phyloP scores from a whole-genome alignment of 1,139 yeast species.

The Pichia sp. region DNA sequence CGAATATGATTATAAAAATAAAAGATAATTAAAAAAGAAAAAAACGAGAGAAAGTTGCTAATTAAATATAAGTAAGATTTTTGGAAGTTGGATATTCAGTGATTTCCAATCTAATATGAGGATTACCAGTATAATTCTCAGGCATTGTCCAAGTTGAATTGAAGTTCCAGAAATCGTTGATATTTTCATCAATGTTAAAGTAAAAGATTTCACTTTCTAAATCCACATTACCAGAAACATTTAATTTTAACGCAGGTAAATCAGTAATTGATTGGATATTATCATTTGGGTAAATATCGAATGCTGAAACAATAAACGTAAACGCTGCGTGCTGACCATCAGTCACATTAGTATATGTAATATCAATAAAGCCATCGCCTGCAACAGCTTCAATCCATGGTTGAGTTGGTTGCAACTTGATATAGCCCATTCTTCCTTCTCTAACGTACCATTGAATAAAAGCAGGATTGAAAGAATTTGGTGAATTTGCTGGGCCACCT shows the following conservation, averaged over 20 bases:
- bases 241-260: slow-evolving; percentile 4
- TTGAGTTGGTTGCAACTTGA: slow-evolving; percentile 4
- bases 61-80: too few relatives aligned
- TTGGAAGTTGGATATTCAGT: slow-evolving; percentile 1
- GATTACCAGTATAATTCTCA: background rate
- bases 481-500: slow-evolving; percentile 4
- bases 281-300: slow-evolving; percentile 6
- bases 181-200: slow-evolving; percentile 3
- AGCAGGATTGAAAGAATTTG: slow-evolving; percentile 3
- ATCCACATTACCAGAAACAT: slow-evolving; percentile 5
- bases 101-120: slow-evolving; percentile 2
- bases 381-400: slow-evolving; percentile 7
- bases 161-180: slow-evolving; percentile 3
- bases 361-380: slow-evolving; percentile 5
- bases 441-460: slow-evolving; percentile 8
- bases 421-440: slow-evolving; percentile 5
- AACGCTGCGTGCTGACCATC: slow-evolving; percentile 1
- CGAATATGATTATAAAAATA: too few relatives aligned
- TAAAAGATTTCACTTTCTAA: slow-evolving; percentile 2
- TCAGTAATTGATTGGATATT: slow-evolving; percentile 1
- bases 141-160: slow-evolving; percentile 3
- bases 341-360: slow-evolving; percentile 5
- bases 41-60: too few relatives aligned
- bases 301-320: slow-evolving; percentile 3
- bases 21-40: too few relatives aligned